Base-by-base conservation (phyloP, 257 asterid genomes). In the Nyctanthes arbortristis region DNA sequence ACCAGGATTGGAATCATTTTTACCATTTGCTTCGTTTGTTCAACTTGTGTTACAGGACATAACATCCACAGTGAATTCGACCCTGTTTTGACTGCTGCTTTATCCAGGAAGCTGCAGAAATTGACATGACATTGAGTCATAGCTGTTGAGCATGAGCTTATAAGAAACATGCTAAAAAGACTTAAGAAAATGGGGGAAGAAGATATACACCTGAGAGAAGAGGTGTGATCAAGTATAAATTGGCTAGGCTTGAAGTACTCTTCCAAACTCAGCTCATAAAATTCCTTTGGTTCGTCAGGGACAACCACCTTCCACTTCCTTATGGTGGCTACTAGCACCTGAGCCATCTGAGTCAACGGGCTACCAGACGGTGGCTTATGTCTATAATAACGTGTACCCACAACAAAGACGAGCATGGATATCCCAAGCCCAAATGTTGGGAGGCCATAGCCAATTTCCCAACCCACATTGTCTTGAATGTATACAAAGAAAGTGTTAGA, bases 1-100 rank as follows among this genome's bases (percentile, higher is more conserved):
- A 59, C 18, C 1, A 90, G 78, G 11, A 88, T 77, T n/a, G 97
- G 96, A 47, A 88, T 64, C 97, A 88, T 86, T 70, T 85, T 83
- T 1, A 88, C 16, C 96, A 90, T 88, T 55, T 83, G 96, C 25
- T 89, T 89, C 2, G 96, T 85, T 73, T 87, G 84, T 71, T 89
- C 96, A 0, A 89, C 94, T 82, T 89, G 92, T 7, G 96, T 89
- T 25, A 89, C 88, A 2, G 96, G 35, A 43, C 84, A 78, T 10
- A 89, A 67, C 62, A 22, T 77, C 91, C 91, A 87, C 1, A 90
- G 75, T 9, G 86, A 65, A 14, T 3, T 45, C 11, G 58, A 63
- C 0, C 74, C 80, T 0, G 56, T 76, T 61, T 52, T 69, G 36
- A 89, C 92, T 0, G 92, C 85, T 25, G 94, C 96, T 68, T 74